These are phyloP conservation scores for Inga laurina DNA, from an alignment of 306 rosid genomes.

Conservation along the genomic window DNA sequence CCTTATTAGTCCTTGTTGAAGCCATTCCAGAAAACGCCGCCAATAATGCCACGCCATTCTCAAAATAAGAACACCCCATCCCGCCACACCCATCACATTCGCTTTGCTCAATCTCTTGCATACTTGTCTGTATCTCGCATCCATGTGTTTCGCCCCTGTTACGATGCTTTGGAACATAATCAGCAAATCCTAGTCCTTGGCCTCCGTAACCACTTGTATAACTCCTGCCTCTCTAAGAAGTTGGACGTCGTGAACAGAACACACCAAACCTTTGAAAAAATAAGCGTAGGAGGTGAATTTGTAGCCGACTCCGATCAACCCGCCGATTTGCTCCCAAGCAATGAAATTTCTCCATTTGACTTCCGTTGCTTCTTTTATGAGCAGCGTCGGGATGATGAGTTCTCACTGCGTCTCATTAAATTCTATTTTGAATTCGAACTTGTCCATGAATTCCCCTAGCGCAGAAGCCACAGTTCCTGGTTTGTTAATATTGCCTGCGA, in stretches of 20 bases:
- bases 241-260: background rate
- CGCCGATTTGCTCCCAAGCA: constrained; percentile 15
- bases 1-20: background rate
- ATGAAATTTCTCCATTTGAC: background rate
- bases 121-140: background rate
- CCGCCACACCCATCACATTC: too few species aligned
- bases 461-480: background rate
- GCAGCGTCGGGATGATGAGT: background rate
- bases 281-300: background rate
- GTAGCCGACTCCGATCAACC: background rate
- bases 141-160: background rate
- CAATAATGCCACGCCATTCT: background rate
- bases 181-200: background rate
- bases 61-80: too few species aligned
- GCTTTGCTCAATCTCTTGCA: background rate
- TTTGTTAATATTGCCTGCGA: too few species aligned
- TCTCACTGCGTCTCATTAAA: background rate
- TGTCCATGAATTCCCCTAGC: background rate
- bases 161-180: background rate
- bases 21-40: background rate
- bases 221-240: background rate
- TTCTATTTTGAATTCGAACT: background rate
- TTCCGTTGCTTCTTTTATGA: background rate
- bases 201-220: background rate
- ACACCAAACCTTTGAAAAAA: constrained; percentile 7